Percentiles rank a stretch among this genome's conserved stretches.
These are phyloP conservation scores for Copromyces sp. DNA, from an alignment of 495 filamentous ascomycete species.

Conservation along the genomic window DNA sequence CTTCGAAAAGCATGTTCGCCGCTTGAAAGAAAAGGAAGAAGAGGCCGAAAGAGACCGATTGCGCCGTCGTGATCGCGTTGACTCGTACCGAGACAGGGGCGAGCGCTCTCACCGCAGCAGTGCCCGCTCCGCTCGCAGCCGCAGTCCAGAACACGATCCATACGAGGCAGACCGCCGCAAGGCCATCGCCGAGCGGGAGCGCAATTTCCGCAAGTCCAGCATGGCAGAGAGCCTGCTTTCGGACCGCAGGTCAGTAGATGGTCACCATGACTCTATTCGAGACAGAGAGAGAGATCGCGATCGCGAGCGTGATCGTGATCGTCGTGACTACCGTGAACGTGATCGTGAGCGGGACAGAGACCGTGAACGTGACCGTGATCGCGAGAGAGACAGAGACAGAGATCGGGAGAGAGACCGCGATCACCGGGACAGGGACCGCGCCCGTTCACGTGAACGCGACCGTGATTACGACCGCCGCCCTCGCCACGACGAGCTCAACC, in stretches of 20 bases:
- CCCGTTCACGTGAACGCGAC: constrained; percentile 29
- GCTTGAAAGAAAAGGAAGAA: constrained; percentile 83
- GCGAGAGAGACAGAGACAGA: constrained; percentile 24
- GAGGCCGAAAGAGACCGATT: constrained; percentile 66
- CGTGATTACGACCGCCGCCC: constrained; percentile 30
- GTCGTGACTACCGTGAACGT: constrained; percentile 35
- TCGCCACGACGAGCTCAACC: constrained; percentile 41
- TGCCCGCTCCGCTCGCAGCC: constrained; percentile 34
- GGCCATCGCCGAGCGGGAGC: constrained; percentile 76
- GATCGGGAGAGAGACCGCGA: constrained; percentile 33
- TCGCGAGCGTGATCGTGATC: constrained; percentile 38
- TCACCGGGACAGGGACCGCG: constrained; percentile 23
- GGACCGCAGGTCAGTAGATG: constrained; percentile 34
- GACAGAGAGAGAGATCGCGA: constrained; percentile 44
- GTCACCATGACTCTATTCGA: constrained; percentile 38
- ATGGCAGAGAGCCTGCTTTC: constrained; percentile 51
- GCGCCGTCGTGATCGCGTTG: constrained; percentile 52
- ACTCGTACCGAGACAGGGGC: constrained; percentile 44
- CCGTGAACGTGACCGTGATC: constrained; percentile 27
- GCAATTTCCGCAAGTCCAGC: constrained; percentile 71
- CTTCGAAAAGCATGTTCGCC: constrained; percentile 88
- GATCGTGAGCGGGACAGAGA: constrained; percentile 31
- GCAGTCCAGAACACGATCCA: constrained; percentile 73
- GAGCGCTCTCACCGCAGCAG: constrained; percentile 54
- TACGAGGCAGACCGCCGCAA: constrained; percentile 85